phyloP scores from a whole-genome alignment of 2,329 filamentous ascomycete genomes.

The Teratosphaeriaceae sp. region DNA sequence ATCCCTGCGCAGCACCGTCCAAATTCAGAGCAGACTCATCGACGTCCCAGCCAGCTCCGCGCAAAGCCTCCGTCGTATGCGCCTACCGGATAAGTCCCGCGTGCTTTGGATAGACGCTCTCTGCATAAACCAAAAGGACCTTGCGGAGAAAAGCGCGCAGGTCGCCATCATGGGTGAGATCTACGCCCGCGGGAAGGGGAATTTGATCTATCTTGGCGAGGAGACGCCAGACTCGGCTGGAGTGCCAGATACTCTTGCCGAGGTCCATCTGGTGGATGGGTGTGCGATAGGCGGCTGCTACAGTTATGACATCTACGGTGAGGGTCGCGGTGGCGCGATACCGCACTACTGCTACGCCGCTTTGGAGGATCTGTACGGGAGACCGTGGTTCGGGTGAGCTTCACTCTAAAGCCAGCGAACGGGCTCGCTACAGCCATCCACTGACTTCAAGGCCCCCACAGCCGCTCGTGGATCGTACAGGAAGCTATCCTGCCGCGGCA shows the following conservation, averaged over 20 bases:
- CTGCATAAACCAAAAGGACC: slow-evolving; percentile 9
- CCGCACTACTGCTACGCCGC: too few relatives aligned
- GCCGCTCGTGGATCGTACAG: not conserved
- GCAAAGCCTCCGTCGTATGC: slow-evolving; percentile 1
- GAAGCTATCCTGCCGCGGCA: not conserved
- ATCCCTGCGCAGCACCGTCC: not conserved
- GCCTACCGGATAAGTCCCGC: not conserved
- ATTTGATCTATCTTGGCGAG: slow-evolving; percentile 1
- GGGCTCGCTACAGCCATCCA: too few relatives aligned
- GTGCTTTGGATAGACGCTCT: slow-evolving; percentile 8
- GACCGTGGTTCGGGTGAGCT: too few relatives aligned
- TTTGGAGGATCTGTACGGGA: too few relatives aligned
- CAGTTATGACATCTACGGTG: too few relatives aligned
- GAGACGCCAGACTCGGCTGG: not conserved
- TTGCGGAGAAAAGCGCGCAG: slow-evolving; percentile 3
- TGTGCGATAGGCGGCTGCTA: not conserved
- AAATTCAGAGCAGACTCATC: not conserved
- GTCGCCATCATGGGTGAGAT: slow-evolving; percentile 6
- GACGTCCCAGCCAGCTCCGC: slow-evolving; percentile 1
- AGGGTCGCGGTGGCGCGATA: too few relatives aligned
- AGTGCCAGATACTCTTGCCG: not conserved
- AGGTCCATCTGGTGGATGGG: not conserved
- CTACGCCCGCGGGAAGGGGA: not conserved
- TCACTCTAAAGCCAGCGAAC: too few relatives aligned
- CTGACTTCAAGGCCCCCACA: not conserved